These are phyloP conservation scores for Teratosphaeria zuluensis DNA, from an alignment of 2,329 filamentous ascomycete species.

Conservation along the genomic window DNA sequence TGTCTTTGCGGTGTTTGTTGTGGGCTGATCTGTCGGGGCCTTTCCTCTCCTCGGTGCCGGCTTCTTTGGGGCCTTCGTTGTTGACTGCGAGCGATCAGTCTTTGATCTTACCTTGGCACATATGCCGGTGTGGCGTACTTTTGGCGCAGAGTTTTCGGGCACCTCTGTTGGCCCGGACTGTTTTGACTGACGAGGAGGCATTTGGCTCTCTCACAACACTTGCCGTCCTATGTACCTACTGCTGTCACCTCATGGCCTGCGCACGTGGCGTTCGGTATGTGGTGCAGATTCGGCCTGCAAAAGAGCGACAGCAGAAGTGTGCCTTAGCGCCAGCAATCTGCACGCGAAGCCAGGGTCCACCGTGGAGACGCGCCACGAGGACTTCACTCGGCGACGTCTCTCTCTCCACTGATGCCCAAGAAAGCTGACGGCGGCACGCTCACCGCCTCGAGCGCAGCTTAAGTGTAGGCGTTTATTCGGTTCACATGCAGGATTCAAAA, in stretches of 20 bases:
- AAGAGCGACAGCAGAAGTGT: neutral
- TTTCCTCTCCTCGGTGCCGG: constrained; percentile 3
- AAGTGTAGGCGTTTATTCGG: neutral
- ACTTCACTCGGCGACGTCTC: neutral
- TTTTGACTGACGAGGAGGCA: constrained; percentile 23
- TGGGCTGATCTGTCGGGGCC: constrained; percentile 3
- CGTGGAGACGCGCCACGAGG: neutral
- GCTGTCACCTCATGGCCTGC: neutral
- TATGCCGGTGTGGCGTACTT: constrained; percentile 12
- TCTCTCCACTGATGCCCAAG: neutral
- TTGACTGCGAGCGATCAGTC: constrained; percentile 5
- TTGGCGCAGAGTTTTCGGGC: constrained; percentile 16
- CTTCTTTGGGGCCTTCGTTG: constrained; percentile 7
- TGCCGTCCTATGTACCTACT: neutral
- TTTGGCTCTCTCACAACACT: constrained; percentile 5
- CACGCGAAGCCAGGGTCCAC: neutral
- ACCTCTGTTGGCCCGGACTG: constrained; percentile 23
- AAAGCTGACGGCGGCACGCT: neutral
- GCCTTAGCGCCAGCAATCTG: neutral
- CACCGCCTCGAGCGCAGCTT: neutral
- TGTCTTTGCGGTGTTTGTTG: neutral
- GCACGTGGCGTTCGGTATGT: neutral
- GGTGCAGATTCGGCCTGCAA: neutral
- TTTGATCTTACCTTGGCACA: neutral
- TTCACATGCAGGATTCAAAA: neutral